A percentile compares a stretch with the other conserved stretches of the same genome.
Conservation (phyloP, 2,329 filamentous ascomycete genomes). For the Cyphellophora attinorum region DNA sequence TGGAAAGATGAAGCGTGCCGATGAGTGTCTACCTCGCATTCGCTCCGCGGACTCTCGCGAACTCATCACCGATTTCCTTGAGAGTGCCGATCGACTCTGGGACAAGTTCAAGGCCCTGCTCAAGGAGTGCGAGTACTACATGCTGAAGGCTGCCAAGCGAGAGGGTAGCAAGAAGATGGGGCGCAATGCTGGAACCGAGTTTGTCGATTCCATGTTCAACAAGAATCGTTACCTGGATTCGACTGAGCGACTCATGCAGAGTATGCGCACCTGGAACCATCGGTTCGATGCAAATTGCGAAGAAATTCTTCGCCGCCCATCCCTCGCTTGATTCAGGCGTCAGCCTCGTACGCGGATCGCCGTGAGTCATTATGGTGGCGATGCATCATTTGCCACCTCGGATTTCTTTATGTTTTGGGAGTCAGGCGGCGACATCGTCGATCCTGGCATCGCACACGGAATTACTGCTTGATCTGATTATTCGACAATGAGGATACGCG, state of each 20-base stretch:
- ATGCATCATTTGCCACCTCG: too few species aligned
- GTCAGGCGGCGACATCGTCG: too few species aligned
- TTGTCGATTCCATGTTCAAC: constrained; percentile 92
- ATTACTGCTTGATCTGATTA: too few species aligned
- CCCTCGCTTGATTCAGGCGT: constrained; percentile 18
- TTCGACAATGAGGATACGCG: too few species aligned
- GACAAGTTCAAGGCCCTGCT: constrained; percentile 76
- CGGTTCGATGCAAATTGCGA: constrained; percentile 95
- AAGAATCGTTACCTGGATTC: constrained; percentile 79
- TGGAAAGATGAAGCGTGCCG: constrained; percentile 85
- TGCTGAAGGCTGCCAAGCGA: constrained; percentile 79
- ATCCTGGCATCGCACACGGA: too few species aligned
- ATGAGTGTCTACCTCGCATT: constrained; percentile 66
- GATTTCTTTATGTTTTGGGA: too few species aligned
- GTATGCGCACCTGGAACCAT: constrained; percentile 78
- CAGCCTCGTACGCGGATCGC: too few species aligned
- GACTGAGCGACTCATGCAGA: constrained; percentile 88
- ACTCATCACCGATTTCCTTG: constrained; percentile 81
- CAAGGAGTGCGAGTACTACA: constrained; percentile 85
- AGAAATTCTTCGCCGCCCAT: constrained; percentile 60
- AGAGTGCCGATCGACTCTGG: constrained; percentile 77
- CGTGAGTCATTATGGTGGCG: too few species aligned
- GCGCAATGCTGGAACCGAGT: constrained; percentile 86
- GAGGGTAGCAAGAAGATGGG: constrained; percentile 67
- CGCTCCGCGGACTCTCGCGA: constrained; percentile 64